Conservation (phyloP, 345 rosid genomes). For the Salix suchowensis region DNA sequence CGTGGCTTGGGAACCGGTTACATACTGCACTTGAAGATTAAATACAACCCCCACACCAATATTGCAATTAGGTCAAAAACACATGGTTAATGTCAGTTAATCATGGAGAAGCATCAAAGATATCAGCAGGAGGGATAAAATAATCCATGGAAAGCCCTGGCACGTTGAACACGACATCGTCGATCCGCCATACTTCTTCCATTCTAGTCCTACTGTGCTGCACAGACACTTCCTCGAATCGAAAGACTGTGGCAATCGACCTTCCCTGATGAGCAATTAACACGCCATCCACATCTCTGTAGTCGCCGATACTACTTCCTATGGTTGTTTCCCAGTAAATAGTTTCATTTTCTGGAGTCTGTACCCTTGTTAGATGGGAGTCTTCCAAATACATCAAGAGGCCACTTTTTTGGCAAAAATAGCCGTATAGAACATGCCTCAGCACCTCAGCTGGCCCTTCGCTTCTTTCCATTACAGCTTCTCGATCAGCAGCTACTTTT, state of each 20-base stretch:
- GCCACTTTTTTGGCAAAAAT: constrained; percentile 90
- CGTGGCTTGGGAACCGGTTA: background rate
- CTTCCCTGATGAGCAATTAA: constrained; percentile 77
- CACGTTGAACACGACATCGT: constrained; percentile 87
- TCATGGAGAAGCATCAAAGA: constrained; percentile 39
- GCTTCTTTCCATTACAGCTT: constrained; percentile 66
- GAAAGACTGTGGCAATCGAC: constrained; percentile 79
- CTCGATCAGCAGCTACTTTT: constrained; percentile 78
- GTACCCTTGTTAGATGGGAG: constrained; percentile 80
- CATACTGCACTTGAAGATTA: constrained; percentile 1
- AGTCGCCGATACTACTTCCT: constrained; percentile 81
- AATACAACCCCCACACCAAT: constrained; percentile 14
- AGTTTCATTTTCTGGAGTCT: constrained; percentile 47
- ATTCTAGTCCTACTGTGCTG: constrained; percentile 74
- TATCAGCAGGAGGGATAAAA: constrained; percentile 96
- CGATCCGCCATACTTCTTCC: constrained; percentile 92
- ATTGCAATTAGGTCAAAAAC: background rate
- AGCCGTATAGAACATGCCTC: constrained; percentile 87
- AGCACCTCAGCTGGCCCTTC: constrained; percentile 88
- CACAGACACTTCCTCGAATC: constrained; percentile 69
- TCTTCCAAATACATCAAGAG: constrained; percentile 76
- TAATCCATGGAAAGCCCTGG: constrained; percentile 75
- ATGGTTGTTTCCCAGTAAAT: constrained; percentile 94
- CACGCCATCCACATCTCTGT: constrained; percentile 79
- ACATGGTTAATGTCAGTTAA: background rate